phyloP scores from a whole-genome alignment of 2,329 filamentous ascomycete genomes.

The Sphaceloma murrayae region DNA sequence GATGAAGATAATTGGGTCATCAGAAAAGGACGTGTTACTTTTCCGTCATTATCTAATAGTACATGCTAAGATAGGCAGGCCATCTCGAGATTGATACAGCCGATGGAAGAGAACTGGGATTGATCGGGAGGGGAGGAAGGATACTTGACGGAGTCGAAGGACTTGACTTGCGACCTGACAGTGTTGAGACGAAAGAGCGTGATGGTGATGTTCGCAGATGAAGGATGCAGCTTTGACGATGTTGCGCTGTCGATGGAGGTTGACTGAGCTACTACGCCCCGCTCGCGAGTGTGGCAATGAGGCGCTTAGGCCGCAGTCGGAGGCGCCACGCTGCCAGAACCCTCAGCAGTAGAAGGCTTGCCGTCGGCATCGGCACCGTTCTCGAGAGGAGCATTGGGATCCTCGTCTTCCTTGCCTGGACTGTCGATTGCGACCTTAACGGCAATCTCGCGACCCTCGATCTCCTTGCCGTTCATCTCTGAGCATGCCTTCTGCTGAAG shows the following conservation, averaged over 20 bases:
- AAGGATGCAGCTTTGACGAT: background rate
- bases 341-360: conserved; percentile 30
- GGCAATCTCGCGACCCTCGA: conserved; percentile 96
- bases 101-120: conserved; percentile 13
- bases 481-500: conserved; percentile 90
- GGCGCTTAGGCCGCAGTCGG: conserved; percentile 17
- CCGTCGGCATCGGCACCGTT: conserved; percentile 30
- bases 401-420: conserved; percentile 94
- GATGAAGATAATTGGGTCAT: background rate
- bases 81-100: conserved; percentile 16
- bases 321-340: conserved; percentile 23
- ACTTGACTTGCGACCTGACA: conserved; percentile 14
- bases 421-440: conserved; percentile 99
- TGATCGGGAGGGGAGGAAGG: conserved; percentile 5
- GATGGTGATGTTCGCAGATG: background rate
- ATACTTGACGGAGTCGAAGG: conserved; percentile 16
- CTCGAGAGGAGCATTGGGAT: conserved; percentile 41
- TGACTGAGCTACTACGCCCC: background rate
- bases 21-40: conserved; percentile 15
- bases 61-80: conserved; percentile 18
- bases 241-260: background rate
- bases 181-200: conserved; percentile 13
- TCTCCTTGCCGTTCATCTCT: conserved; percentile 99
- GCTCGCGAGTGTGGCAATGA: background rate
- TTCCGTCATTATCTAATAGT: conserved; percentile 19